A percentile compares a stretch with the other conserved stretches of the same genome.
Evolutionary conservation across 495 filamentous ascomycete genomes (phyloP).

Genomic region (Neurospora tetraspora): DNA sequence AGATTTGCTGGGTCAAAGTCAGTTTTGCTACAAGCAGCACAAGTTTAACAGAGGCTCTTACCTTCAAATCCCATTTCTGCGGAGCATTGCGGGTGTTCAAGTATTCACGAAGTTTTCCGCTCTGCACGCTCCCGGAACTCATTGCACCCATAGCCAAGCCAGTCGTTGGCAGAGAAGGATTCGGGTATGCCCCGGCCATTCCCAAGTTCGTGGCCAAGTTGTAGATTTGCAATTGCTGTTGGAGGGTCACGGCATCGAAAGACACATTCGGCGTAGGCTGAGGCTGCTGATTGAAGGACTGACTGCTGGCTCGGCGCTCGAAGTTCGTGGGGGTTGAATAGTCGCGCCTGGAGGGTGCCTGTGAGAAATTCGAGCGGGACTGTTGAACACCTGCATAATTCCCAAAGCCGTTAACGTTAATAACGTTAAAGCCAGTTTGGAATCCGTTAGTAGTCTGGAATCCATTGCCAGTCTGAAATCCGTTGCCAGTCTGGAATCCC

Average conservation of each 20-base stretch:
- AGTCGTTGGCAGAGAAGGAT: background rate
- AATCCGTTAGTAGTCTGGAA: background rate
- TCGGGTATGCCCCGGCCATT: background rate
- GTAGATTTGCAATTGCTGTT: slow-evolving; percentile 10
- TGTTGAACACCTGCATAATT: background rate
- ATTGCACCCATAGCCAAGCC: background rate
- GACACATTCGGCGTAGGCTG: slow-evolving; percentile 8
- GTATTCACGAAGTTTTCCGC: slow-evolving; percentile 72
- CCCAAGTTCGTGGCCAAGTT: background rate
- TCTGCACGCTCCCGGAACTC: slow-evolving; percentile 48
- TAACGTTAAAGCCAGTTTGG: background rate
- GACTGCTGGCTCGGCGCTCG: slow-evolving; percentile 17
- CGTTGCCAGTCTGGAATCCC: background rate
- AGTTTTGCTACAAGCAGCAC: background rate
- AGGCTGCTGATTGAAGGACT: slow-evolving; percentile 20
- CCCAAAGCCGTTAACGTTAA: background rate
- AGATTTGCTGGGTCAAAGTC: slow-evolving; percentile 57
- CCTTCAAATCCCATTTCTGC: slow-evolving; percentile 63
- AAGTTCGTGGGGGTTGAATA: slow-evolving; percentile 10
- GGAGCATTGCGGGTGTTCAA: slow-evolving; percentile 55
- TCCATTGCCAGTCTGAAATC: background rate
- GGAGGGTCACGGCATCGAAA: slow-evolving; percentile 10
- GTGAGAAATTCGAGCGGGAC: background rate
- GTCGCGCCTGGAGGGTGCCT: background rate
- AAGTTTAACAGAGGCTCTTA: slow-evolving; percentile 23